phyloP scores from a whole-genome alignment of 2,329 filamentous ascomycete species.

The Epichloe aotearoae region DNA sequence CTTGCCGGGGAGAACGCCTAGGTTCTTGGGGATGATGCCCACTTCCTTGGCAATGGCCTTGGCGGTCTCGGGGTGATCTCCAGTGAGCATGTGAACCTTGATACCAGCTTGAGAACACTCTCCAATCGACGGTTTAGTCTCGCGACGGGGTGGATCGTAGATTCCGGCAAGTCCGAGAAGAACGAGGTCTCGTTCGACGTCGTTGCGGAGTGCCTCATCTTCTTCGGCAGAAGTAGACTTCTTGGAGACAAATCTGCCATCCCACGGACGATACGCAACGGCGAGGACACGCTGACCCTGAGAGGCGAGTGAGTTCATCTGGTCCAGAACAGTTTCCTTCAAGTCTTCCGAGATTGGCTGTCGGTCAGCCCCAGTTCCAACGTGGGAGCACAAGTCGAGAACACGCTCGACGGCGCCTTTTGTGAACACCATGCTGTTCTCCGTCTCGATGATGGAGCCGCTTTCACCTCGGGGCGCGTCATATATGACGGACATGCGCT shows the following conservation, averaged over 20 bases:
- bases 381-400: slow-evolving; percentile 39
- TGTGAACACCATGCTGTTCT: slow-evolving; percentile 43
- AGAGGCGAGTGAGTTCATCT: slow-evolving; percentile 47
- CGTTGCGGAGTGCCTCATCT: slow-evolving; percentile 38
- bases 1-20: slow-evolving; percentile 43
- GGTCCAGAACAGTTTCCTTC: slow-evolving; percentile 35
- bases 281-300: slow-evolving; percentile 62
- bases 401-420: slow-evolving; percentile 49
- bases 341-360: slow-evolving; percentile 36
- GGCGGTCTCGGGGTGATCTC: slow-evolving; percentile 65
- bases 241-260: slow-evolving; percentile 32
- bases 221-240: slow-evolving; percentile 20
- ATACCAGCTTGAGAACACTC: slow-evolving; percentile 64
- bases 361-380: slow-evolving; percentile 29
- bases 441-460: slow-evolving; percentile 23
- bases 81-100: slow-evolving; percentile 72
- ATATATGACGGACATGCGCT: slow-evolving; percentile 70
- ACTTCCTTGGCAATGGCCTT: slow-evolving; percentile 67
- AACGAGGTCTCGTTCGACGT: slow-evolving; percentile 53
- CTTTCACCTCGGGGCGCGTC: slow-evolving; percentile 30
- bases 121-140: slow-evolving; percentile 60
- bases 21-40: slow-evolving; percentile 57
- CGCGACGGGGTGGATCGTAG: slow-evolving; percentile 73
- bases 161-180: slow-evolving; percentile 77
- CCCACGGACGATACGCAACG: slow-evolving; percentile 49